Evolutionary conservation across 2,329 filamentous ascomycete genomes (phyloP).

Genomic region (Fusarium annulatum): DNA sequence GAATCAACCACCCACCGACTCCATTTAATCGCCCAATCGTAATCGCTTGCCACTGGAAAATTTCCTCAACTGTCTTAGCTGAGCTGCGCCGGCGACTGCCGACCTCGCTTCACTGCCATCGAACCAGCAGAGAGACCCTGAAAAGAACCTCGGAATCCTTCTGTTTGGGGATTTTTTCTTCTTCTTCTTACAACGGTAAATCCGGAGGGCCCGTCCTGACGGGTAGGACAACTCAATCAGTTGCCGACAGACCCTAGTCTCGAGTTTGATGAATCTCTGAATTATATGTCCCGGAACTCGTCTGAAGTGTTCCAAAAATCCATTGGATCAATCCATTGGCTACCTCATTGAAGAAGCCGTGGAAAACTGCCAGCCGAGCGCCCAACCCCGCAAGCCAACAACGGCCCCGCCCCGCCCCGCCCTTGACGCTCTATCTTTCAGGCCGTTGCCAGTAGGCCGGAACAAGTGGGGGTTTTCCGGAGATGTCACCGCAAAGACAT

Average conservation of each 20-base stretch:
- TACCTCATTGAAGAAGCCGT: too few species aligned
- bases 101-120: slow-evolving; percentile 11
- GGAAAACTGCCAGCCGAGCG: too few species aligned
- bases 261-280: neutral
- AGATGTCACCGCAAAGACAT: too few species aligned
- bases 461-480: too few species aligned
- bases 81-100: slow-evolving; percentile 26
- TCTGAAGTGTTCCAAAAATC: neutral
- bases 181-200: neutral
- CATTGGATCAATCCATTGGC: neutral
- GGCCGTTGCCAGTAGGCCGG: too few species aligned
- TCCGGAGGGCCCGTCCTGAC: neutral
- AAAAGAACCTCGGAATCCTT: slow-evolving; percentile 10
- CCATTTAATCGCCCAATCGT: slow-evolving; percentile 23
- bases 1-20: neutral
- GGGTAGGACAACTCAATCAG: neutral
- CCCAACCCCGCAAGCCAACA: too few species aligned
- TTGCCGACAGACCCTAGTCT: neutral
- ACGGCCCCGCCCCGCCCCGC: too few species aligned
- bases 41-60: slow-evolving; percentile 22
- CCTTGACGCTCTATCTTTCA: too few species aligned
- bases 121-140: slow-evolving; percentile 12
- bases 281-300: neutral
- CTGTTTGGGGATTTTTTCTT: neutral
- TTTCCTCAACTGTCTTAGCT: slow-evolving; percentile 18